phyloP scores from a whole-genome alignment of 2,329 filamentous ascomycete species.

The Talaromyces verruculosus region DNA sequence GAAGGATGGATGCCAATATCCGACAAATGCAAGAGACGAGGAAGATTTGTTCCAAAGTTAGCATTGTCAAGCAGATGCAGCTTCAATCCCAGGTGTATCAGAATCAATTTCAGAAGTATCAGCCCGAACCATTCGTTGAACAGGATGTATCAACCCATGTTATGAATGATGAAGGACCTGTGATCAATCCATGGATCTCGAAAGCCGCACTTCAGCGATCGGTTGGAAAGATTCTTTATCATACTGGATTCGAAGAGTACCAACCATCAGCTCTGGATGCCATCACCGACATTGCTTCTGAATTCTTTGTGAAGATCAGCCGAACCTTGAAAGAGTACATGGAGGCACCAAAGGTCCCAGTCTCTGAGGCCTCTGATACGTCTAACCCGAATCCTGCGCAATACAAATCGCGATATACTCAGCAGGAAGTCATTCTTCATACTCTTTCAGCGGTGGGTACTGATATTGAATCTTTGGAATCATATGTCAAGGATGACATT shows the following conservation, averaged over 20 bases:
- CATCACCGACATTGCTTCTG: constrained; percentile 81
- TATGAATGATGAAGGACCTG: constrained; percentile 79
- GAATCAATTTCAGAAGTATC: constrained; percentile 97
- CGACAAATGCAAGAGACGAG: constrained; percentile 94
- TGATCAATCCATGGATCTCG: constrained; percentile 81
- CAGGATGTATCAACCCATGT: constrained; percentile 85
- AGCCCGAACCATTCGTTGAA: constrained; percentile 84
- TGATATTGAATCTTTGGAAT: constrained; percentile 76
- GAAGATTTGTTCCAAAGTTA: constrained; percentile 93
- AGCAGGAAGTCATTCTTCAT: constrained; percentile 85
- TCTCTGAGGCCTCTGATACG: constrained; percentile 48
- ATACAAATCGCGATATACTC: constrained; percentile 69
- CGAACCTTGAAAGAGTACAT: constrained; percentile 77
- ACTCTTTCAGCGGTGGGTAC: constrained; percentile 80
- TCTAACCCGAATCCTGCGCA: constrained; percentile 40
- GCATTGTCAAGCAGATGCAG: constrained; percentile 99
- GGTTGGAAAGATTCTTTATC: constrained; percentile 91
- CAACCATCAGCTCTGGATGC: constrained; percentile 91
- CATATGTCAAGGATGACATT: constrained; percentile 90
- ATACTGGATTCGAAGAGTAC: constrained; percentile 94
- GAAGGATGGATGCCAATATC: constrained; percentile 86
- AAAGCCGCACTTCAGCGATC: constrained; percentile 83
- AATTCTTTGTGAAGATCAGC: constrained; percentile 84
- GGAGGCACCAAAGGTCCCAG: constrained; percentile 74
- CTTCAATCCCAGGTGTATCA: constrained; percentile 95